Percentiles rank a stretch among this genome's conserved stretches.
These are phyloP conservation scores for Xylariaceae sp. DNA, from an alignment of 2,329 filamentous ascomycete genomes.

Conservation along the genomic window DNA sequence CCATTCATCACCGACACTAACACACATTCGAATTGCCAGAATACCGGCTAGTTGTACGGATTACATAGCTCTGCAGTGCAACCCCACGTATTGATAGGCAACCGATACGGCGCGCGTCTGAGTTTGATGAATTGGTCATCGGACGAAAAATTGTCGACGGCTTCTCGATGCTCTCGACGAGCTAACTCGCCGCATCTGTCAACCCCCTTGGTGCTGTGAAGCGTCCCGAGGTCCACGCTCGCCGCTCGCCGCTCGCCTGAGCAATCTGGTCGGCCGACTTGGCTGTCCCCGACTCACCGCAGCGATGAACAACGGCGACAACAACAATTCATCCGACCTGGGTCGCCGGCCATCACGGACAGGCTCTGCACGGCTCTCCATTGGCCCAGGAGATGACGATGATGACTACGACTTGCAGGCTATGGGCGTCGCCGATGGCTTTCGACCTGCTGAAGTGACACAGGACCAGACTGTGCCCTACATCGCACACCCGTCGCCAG, in stretches of 20 bases:
- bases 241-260: constrained; percentile 13
- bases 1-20: not conserved
- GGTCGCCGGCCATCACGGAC: constrained; percentile 42
- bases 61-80: not conserved
- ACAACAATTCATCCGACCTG: constrained; percentile 36
- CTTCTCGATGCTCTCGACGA: constrained; percentile 28
- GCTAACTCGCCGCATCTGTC: constrained; percentile 21
- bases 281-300: constrained; percentile 14
- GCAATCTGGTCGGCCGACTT: constrained; percentile 14
- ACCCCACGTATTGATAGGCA: not conserved
- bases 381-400: constrained; percentile 34
- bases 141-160: constrained; percentile 3
- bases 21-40: not conserved
- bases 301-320: constrained; percentile 39
- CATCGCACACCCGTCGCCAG: constrained; percentile 21
- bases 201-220: constrained; percentile 29
- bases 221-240: constrained; percentile 10
- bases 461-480: constrained; percentile 21
- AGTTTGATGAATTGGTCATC: not conserved
- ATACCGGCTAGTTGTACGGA: not conserved
- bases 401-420: constrained; percentile 46
- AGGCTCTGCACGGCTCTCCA: constrained; percentile 38
- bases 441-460: constrained; percentile 28
- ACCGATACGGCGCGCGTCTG: not conserved
- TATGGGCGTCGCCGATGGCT: constrained; percentile 43